Conservation (phyloP, 192 early-diverging fungal species). For the Linnemannia elongata region DNA sequence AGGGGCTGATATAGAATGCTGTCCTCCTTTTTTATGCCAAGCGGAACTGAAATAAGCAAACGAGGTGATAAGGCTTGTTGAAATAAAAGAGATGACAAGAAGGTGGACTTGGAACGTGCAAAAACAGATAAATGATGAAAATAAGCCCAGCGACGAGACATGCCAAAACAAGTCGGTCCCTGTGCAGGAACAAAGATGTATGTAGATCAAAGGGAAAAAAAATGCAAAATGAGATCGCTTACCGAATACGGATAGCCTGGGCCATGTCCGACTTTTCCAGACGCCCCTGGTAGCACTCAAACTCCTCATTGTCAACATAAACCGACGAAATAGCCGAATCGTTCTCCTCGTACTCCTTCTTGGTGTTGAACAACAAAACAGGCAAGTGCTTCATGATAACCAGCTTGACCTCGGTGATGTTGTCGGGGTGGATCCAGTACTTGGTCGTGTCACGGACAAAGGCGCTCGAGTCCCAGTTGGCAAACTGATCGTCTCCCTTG, state of each 20-base stretch:
- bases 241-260: conserved; percentile 89
- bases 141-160: background rate
- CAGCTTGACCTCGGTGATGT: conserved; percentile 94
- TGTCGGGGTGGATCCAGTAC: conserved; percentile 97
- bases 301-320: conserved; percentile 92
- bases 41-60: background rate
- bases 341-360: conserved; percentile 66
- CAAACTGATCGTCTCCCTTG: conserved; percentile 29
- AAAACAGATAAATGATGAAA: conserved; percentile 4
- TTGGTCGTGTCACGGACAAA: conserved; percentile 84
- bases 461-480: conserved; percentile 52
- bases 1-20: conserved; percentile 48
- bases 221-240: conserved; percentile 14
- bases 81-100: background rate
- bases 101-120: background rate
- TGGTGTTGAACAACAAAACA: conserved; percentile 87
- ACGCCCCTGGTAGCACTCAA: conserved; percentile 92
- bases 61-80: no score
- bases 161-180: background rate
- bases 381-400: conserved; percentile 92
- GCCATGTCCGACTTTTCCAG: conserved; percentile 91
- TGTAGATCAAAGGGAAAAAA: background rate
- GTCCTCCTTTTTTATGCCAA: background rate
- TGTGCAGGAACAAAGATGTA: background rate
- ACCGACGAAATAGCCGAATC: conserved; percentile 94